phyloP scores from a whole-genome alignment of 164 flowering plant species.

The Protea cynaroides region DNA sequence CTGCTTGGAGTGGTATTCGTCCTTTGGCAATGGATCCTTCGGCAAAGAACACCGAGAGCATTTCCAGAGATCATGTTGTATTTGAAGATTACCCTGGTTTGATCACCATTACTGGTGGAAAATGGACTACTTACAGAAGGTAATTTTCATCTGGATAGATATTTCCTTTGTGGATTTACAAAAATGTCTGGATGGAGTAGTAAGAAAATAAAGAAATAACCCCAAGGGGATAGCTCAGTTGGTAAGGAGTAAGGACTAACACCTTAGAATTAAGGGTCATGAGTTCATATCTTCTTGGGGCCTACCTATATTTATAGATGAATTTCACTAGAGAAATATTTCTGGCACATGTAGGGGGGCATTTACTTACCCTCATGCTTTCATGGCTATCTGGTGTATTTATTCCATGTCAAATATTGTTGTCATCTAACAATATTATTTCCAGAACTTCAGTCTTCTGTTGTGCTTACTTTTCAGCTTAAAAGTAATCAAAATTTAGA shows the following conservation, averaged over 20 bases:
- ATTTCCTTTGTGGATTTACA: neutral
- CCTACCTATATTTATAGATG: too few species aligned
- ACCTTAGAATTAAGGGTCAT: too few species aligned
- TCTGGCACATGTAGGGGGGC: neutral
- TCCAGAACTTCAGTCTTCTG: neutral
- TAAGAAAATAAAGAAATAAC: too few species aligned
- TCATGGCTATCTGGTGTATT: neutral
- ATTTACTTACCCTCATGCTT: neutral
- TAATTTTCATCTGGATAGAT: neutral
- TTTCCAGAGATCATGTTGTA: constrained; percentile 25
- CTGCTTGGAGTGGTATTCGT: constrained; percentile 28
- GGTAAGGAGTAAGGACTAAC: too few species aligned
- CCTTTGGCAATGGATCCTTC: constrained; percentile 26
- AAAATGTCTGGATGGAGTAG: neutral
- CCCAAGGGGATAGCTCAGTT: too few species aligned
- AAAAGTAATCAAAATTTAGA: neutral
- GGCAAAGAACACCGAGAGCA: constrained; percentile 22
- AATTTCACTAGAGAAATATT: neutral
- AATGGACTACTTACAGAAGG: constrained; percentile 27
- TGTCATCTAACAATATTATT: neutral
- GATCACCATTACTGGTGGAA: constrained; percentile 22
- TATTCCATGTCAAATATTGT: neutral
- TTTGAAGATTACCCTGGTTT: constrained; percentile 21
- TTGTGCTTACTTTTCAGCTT: too few species aligned
- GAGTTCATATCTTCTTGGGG: too few species aligned